These are phyloP conservation scores for Pseudogymnoascus sp. DNA, from an alignment of 2,329 filamentous ascomycete genomes.

Conservation along the genomic window DNA sequence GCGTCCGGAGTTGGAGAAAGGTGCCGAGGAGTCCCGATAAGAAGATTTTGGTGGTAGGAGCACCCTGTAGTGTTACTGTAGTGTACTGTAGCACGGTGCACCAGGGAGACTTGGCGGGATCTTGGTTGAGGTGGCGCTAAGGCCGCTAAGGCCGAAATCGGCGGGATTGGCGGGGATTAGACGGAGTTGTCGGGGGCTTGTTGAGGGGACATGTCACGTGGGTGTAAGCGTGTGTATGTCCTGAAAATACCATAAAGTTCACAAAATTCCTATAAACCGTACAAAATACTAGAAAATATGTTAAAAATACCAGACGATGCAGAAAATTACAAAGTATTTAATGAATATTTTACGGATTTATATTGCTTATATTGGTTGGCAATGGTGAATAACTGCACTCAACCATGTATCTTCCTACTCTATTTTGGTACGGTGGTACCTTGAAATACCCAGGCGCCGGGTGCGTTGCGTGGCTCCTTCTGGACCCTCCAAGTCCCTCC, in stretches of 20 bases:
- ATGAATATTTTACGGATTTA: neutral
- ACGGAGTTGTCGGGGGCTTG: neutral
- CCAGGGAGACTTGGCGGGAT: neutral
- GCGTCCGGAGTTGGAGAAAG: neutral
- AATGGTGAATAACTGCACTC: too few species aligned
- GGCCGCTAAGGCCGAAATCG: neutral
- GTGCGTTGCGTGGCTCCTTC: neutral
- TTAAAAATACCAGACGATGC: neutral
- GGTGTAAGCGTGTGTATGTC: neutral
- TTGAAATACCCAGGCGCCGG: neutral
- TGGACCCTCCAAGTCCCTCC: neutral
- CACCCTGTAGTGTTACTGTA: too few species aligned
- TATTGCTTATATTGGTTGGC: neutral
- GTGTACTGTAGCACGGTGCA: neutral
- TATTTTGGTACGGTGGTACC: neutral
- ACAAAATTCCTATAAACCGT: neutral
- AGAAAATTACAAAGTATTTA: neutral
- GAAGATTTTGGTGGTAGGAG: neutral
- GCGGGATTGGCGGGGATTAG: neutral
- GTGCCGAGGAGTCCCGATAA: conserved; percentile 3
- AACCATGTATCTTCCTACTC: neutral
- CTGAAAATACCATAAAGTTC: neutral
- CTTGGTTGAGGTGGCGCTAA: neutral
- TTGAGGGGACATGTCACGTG: neutral
- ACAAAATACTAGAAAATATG: neutral